Evolutionary conservation across 805 yeast species (phyloP), one percentile per base, ranked within the genome.

Genomic region (Kurtzmaniella fragi): DNA sequence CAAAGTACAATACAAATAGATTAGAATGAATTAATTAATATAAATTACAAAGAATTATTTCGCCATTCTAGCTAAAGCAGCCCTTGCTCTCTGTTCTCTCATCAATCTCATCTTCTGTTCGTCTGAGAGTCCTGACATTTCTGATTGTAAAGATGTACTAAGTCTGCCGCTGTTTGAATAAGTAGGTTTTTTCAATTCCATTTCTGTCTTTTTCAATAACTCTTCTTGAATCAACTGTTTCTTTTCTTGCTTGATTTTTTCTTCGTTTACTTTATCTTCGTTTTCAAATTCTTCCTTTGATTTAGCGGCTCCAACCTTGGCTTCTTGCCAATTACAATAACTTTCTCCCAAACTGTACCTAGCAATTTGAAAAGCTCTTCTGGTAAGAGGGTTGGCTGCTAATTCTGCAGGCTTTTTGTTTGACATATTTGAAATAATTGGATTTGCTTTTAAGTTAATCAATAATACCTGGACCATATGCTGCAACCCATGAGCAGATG

Each of bases 31-130:
- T 32, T 25, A 26, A 14, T 15, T 15, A n/a, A 5, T 28, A 28
- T 28, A 13, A 5, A 20, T 20, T 38, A 38, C 11, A 17, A 33
- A 17, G 17, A 17, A 13, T 32, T 43, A 16, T 35, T 31, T 37
- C 31, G 53, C 59, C 40, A 86, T 50, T 49, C 99, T 71, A 0
- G 91, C 95, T 57, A 93, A 98, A 0, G 95, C 97, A 0, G 99
- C 99, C 40, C 98, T 74, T 1, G 97, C 97, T 39, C 98, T 71
- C 53, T 90, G 90, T 52, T 93, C 99, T 43, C 99, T 77, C 84
- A 90, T 89, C 15, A 93, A 63, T 51, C 81, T 75, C 73, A 73
- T 71, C 51, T 78, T 74, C 47, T 90, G 96, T 17, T 80, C 87
- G 1, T 81, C 88, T 6, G 79, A 73, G 39, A 91, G 66, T 0